A percentile compares a stretch with the other conserved stretches of the same genome.
Conservation (phyloP, 2,329 filamentous ascomycete species). For the Aspergillus niger region DNA sequence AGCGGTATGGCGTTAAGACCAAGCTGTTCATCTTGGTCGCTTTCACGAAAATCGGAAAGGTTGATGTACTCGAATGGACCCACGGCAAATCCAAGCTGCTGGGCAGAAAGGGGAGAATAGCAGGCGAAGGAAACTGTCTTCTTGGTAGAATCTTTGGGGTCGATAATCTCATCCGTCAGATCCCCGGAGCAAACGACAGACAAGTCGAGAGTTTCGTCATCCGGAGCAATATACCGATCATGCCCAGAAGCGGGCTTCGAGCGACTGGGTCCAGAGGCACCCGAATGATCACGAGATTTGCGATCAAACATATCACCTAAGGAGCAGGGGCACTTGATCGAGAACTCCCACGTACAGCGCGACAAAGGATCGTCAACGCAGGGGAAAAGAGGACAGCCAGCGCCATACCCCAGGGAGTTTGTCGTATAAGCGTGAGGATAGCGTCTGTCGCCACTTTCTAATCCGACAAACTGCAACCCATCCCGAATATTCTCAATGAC, state of each 20-base stretch:
- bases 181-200: conserved; percentile 89
- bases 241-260: conserved; percentile 31
- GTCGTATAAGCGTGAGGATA: conserved; percentile 92
- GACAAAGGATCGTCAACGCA: conserved; percentile 85
- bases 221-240: conserved; percentile 58
- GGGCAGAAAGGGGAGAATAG: conserved; percentile 72
- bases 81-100: conserved; percentile 89
- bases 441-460: conserved; percentile 74
- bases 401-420: conserved; percentile 75
- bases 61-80: conserved; percentile 95
- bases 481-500: conserved; percentile 74
- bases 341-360: conserved; percentile 83
- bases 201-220: conserved; percentile 87
- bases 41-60: conserved; percentile 82
- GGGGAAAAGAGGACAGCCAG: conserved; percentile 84
- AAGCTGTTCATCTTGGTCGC: conserved; percentile 88
- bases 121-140: conserved; percentile 87
- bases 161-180: conserved; percentile 77
- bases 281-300: conserved; percentile 29
- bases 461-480: conserved; percentile 87
- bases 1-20: conserved; percentile 85
- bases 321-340: conserved; percentile 81
- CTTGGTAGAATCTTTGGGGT: conserved; percentile 74
- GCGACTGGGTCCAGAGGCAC: conserved; percentile 20
- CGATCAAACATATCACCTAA: conserved; percentile 70